Percentiles rank a stretch among this genome's conserved stretches.
Conservation (phyloP, 2,329 filamentous ascomycete genomes). For the Aureobasidium sp. region DNA sequence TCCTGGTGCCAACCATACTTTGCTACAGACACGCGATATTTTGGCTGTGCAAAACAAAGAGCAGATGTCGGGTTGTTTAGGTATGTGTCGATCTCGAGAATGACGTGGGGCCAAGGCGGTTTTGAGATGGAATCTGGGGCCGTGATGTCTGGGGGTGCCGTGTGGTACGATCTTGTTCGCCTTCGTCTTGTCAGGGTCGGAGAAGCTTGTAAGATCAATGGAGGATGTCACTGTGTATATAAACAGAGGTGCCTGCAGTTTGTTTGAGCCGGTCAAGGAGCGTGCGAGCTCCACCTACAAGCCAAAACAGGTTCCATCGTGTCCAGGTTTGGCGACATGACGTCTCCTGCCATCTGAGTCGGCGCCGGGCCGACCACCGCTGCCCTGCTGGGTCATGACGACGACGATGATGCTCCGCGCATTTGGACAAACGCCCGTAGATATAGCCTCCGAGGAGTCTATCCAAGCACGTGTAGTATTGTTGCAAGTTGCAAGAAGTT, state of each 20-base stretch:
- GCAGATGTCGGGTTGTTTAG: not conserved
- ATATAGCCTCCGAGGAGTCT: conserved; percentile 6
- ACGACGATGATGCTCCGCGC: conserved; percentile 1
- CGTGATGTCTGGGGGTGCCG: not conserved
- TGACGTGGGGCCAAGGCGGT: conserved; percentile 10
- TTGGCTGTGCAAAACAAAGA: not conserved
- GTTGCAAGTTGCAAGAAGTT: not conserved
- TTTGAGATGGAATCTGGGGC: not conserved
- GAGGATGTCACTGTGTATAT: conserved; percentile 5
- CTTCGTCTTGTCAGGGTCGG: not conserved
- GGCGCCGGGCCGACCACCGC: not conserved
- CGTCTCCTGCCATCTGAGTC: not conserved
- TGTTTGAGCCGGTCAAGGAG: not conserved
- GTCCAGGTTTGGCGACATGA: conserved; percentile 9
- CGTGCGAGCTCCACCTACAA: not conserved
- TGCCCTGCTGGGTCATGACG: conserved; percentile 1
- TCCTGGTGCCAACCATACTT: conserved; percentile 4
- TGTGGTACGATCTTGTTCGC: not conserved
- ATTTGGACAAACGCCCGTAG: not conserved
- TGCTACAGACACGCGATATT: not conserved
- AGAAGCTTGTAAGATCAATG: not conserved
- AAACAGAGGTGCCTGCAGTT: not conserved
- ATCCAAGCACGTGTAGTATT: not conserved
- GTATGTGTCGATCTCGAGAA: not conserved
- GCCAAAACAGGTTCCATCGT: conserved; percentile 6